Conservation (phyloP, 306 rosid species). For the Cucurbita pepo region DNA sequence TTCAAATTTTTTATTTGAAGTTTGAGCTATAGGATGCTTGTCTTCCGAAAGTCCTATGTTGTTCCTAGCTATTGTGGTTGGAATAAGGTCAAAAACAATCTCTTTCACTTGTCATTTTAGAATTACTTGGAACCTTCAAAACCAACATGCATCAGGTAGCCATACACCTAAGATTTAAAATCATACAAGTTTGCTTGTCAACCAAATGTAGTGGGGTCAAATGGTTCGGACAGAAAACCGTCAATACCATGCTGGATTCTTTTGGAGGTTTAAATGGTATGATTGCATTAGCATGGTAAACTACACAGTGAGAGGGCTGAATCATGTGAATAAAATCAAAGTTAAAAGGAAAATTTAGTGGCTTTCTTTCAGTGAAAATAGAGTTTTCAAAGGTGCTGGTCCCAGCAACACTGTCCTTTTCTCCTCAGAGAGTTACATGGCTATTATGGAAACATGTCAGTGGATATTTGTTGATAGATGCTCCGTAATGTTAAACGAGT, state of each 20-base stretch:
- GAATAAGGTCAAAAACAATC: neutral
- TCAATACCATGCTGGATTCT: neutral
- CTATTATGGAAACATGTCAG: neutral
- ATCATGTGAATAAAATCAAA: neutral
- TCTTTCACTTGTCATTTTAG: neutral
- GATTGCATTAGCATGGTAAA: neutral
- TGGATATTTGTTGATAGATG: neutral
- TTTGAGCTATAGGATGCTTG: neutral
- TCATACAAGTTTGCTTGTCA: neutral
- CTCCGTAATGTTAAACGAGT: neutral
- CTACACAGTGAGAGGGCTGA: neutral
- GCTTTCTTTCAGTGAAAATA: neutral
- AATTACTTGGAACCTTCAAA: neutral
- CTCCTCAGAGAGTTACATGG: neutral
- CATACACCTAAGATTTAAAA: neutral
- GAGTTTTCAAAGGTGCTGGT: neutral
- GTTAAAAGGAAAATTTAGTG: neutral
- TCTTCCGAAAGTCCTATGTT: neutral
- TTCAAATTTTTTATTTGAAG: neutral
- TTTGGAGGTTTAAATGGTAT: neutral
- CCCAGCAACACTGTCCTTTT: neutral
- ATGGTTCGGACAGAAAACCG: neutral
- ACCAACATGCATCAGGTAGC: neutral
- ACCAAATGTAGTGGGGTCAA: neutral
- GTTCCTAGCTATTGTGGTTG: neutral